phyloP scores from a whole-genome alignment of 441 rosid species.

The Eruca vesicaria region DNA sequence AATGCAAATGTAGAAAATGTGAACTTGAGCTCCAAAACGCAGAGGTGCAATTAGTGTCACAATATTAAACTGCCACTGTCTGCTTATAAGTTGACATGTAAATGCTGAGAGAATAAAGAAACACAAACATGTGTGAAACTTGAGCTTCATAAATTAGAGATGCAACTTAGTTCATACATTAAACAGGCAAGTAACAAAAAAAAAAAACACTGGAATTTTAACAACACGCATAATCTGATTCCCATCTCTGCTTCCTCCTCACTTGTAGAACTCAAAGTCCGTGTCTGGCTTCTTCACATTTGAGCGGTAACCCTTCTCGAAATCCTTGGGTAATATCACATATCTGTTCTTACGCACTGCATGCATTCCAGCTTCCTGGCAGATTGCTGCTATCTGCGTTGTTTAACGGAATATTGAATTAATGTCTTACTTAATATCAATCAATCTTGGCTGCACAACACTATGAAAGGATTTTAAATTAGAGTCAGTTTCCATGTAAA shows the following conservation, averaged over 20 bases:
- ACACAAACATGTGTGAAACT: conserved; percentile 10
- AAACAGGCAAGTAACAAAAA: conserved; percentile 16
- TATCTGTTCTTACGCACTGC: conserved; percentile 95
- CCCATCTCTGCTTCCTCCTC: conserved; percentile 21
- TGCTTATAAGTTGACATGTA: conserved; percentile 3
- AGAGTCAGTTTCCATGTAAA: neutral
- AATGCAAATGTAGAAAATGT: neutral
- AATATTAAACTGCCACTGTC: neutral
- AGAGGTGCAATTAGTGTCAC: conserved; percentile 16
- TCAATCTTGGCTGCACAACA: neutral
- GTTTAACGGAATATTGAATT: neutral
- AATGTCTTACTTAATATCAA: neutral
- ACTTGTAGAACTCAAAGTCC: conserved; percentile 90
- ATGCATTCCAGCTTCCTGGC: conserved; percentile 99
- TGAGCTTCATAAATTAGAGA: conserved; percentile 9
- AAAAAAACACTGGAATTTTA: conserved; percentile 24
- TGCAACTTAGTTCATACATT: conserved; percentile 28
- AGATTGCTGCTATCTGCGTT: conserved; percentile 83
- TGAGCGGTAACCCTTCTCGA: conserved; percentile 87
- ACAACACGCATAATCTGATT: conserved; percentile 22
- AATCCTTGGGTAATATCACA: conserved; percentile 90
- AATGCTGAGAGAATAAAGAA: conserved; percentile 13
- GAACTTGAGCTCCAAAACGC: too few species aligned
- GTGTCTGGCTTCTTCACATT: conserved; percentile 98
- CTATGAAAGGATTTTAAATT: neutral